phyloP scores from a whole-genome alignment of 1,284 basidiomycete species.

The Paramarasmius palmivorus region DNA sequence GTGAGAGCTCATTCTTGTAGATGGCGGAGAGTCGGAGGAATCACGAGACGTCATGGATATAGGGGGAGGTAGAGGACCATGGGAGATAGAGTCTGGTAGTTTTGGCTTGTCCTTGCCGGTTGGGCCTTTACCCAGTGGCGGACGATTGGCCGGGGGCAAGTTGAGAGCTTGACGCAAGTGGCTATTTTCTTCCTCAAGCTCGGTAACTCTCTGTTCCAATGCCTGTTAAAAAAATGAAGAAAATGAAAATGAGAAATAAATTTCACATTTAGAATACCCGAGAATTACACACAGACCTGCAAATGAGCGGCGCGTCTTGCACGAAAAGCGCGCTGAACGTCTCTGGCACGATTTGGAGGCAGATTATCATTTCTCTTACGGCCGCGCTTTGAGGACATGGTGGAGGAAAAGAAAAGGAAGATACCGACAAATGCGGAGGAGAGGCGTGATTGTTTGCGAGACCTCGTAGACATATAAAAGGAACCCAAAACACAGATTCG shows the following conservation, averaged over 20 bases:
- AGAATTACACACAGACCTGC: constrained; percentile 58
- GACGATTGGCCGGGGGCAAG: constrained; percentile 73
- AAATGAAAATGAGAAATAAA: constrained; percentile 28
- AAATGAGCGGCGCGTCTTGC: constrained; percentile 89
- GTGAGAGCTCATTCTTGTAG: constrained; percentile 38
- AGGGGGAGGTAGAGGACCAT: constrained; percentile 17
- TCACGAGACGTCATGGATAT: constrained; percentile 40
- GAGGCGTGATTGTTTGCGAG: constrained; percentile 2
- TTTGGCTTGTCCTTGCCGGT: constrained; percentile 82
- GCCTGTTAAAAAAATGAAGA: constrained; percentile 44
- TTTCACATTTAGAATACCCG: constrained; percentile 36
- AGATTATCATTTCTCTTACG: constrained; percentile 91
- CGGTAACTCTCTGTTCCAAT: constrained; percentile 78
- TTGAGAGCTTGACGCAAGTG: constrained; percentile 75
- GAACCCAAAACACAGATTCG: constrained; percentile 33
- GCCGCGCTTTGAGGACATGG: constrained; percentile 84
- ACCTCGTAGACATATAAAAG: constrained; percentile 38
- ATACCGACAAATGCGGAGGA: constrained; percentile 8
- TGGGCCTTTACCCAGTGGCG: constrained; percentile 75
- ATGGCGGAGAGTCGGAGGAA: constrained; percentile 50
- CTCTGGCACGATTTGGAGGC: constrained; percentile 88
- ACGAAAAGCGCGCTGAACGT: constrained; percentile 91
- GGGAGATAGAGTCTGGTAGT: constrained; percentile 28
- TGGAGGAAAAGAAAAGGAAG: constrained; percentile 15
- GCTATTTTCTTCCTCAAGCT: constrained; percentile 85